Conservation (phyloP, 495 filamentous ascomycete genomes). For the Penicillium waksmanii region DNA sequence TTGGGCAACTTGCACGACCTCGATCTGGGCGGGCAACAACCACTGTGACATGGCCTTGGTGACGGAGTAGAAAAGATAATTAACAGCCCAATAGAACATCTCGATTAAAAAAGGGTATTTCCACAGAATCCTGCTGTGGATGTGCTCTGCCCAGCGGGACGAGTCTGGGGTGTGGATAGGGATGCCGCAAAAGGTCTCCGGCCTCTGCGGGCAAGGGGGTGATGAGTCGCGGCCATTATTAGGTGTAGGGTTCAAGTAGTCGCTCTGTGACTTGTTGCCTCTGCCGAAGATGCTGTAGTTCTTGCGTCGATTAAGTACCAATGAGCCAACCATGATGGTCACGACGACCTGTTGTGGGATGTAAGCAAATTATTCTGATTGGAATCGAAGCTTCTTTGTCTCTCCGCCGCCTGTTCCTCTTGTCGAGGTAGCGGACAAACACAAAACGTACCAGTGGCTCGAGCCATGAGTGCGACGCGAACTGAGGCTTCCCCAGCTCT, state of each 20-base stretch:
- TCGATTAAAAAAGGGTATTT: constrained; percentile 59
- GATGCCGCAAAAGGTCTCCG: constrained; percentile 45
- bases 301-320: constrained; percentile 58
- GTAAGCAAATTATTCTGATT: background rate
- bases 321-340: constrained; percentile 59
- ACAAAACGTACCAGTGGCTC: constrained; percentile 58
- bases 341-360: constrained; percentile 53
- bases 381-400: background rate
- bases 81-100: constrained; percentile 74
- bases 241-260: constrained; percentile 43
- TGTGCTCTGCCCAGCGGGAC: constrained; percentile 56
- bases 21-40: constrained; percentile 41
- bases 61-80: constrained; percentile 65
- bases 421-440: background rate
- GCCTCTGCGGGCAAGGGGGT: constrained; percentile 25
- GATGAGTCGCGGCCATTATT: constrained; percentile 34
- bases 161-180: constrained; percentile 59
- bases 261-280: constrained; percentile 12
- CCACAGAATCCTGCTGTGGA: constrained; percentile 58
- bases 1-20: constrained; percentile 69
- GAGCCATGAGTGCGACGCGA: constrained; percentile 51
- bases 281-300: constrained; percentile 49
- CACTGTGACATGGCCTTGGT: constrained; percentile 62
- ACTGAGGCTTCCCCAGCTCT: constrained; percentile 38
- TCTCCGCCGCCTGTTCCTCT: background rate